Percentiles rank a stretch among this genome's conserved stretches.
phyloP scores from a whole-genome alignment of 768 basidiomycete genomes.

The Cyclocybe aegerita region DNA sequence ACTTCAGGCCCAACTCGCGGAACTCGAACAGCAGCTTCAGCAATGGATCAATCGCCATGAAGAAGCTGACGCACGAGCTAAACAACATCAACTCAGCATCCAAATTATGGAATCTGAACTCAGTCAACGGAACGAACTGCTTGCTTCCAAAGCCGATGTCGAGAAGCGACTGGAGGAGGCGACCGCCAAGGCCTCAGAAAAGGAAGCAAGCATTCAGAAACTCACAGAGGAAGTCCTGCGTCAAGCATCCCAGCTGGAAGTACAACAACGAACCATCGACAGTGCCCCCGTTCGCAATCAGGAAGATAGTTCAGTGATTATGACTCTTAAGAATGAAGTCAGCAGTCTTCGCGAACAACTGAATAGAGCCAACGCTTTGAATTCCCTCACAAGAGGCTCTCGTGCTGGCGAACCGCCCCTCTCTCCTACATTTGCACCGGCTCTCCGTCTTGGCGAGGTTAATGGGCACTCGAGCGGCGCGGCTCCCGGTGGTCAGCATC shows the following conservation, averaged over 20 bases:
- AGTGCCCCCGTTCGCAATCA: conserved; percentile 60
- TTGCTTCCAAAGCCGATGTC: conserved; percentile 72
- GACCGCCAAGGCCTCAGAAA: conserved; percentile 68
- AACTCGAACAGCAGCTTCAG: conserved; percentile 83
- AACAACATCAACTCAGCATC: conserved; percentile 70
- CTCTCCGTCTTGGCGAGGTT: conserved; percentile 54
- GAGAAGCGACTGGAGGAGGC: conserved; percentile 83
- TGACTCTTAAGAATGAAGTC: conserved; percentile 90
- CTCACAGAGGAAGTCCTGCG: conserved; percentile 75
- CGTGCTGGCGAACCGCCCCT: conserved; percentile 64
- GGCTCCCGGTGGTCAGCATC: conserved; percentile 29
- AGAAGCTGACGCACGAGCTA: conserved; percentile 74
- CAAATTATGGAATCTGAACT: conserved; percentile 71
- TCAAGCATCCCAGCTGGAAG: conserved; percentile 75
- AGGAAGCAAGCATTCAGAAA: conserved; percentile 80
- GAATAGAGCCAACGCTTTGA: conserved; percentile 92
- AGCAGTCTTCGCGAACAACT: conserved; percentile 92
- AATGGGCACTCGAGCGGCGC: conserved; percentile 44
- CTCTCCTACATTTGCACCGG: conserved; percentile 86
- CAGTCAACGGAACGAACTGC: conserved; percentile 69
- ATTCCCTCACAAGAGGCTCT: conserved; percentile 74
- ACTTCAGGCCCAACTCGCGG: conserved; percentile 68
- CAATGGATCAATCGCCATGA: conserved; percentile 87
- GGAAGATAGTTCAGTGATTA: conserved; percentile 86
- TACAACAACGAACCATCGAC: conserved; percentile 71